Evolutionary conservation across 257 asterid genomes (phyloP).

Genomic region (Ehretia macrophylla): DNA sequence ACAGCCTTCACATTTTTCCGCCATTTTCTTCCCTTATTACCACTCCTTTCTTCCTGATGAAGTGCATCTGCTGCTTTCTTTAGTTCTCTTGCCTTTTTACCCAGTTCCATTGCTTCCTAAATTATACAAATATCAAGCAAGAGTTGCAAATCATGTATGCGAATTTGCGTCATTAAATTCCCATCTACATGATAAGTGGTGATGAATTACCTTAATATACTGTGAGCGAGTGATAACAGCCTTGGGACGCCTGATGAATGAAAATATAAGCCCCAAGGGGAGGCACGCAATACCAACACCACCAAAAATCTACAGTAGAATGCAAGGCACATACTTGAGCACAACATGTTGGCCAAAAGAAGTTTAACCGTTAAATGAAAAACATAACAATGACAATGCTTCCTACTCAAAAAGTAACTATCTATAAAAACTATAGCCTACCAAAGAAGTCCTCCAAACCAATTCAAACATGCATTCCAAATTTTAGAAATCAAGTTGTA

Average conservation of each 20-base stretch:
- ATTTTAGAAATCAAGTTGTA: too few relatives aligned
- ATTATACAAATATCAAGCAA: constrained; percentile 18
- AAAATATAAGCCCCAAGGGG: constrained; percentile 88
- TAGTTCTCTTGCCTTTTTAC: constrained; percentile 84
- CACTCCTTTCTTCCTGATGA: constrained; percentile 96
- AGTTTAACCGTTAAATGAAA: neutral
- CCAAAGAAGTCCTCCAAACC: too few relatives aligned
- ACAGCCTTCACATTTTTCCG: constrained; percentile 95
- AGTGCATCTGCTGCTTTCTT: constrained; percentile 92
- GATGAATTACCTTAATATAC: constrained; percentile 75
- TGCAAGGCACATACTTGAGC: constrained; percentile 20
- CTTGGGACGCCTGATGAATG: constrained; percentile 96
- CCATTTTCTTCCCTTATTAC: constrained; percentile 96
- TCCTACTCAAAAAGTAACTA: neutral
- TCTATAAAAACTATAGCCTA: neutral
- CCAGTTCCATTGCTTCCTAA: constrained; percentile 97
- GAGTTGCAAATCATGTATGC: neutral
- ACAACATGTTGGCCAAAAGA: constrained; percentile 10
- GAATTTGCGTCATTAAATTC: neutral
- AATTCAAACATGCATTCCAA: too few relatives aligned
- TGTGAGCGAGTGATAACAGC: constrained; percentile 99
- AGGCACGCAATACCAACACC: constrained; percentile 99
- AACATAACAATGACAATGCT: neutral
- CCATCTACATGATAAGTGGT: neutral
- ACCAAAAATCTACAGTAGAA: constrained; percentile 73